A percentile compares a stretch with the other conserved stretches of the same genome.
phyloP scores from a whole-genome alignment of 192 early-diverging fungal species.

The Powellomyces hirtus region DNA sequence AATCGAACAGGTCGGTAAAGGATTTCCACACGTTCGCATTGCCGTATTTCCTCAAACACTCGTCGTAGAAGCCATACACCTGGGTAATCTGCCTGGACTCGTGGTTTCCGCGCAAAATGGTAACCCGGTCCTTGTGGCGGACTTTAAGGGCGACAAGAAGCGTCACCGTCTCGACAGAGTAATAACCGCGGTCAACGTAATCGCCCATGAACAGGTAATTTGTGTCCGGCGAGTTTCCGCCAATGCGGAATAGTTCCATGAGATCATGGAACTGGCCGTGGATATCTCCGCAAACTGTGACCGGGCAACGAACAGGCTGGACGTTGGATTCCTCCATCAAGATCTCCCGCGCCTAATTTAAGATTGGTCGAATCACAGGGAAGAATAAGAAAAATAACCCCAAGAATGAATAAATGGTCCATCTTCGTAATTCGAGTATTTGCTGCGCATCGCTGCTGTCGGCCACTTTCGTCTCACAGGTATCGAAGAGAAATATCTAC shows the following conservation, averaged over 20 bases:
- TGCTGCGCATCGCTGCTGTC: too few species aligned
- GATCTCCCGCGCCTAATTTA: slow-evolving; percentile 87
- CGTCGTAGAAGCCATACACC: slow-evolving; percentile 98
- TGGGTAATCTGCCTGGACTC: slow-evolving; percentile 95
- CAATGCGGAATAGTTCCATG: slow-evolving; percentile 89
- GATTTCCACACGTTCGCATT: slow-evolving; percentile 96
- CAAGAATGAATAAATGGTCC: too few species aligned
- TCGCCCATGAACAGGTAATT: slow-evolving; percentile 94
- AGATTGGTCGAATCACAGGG: too few species aligned
- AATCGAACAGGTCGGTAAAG: slow-evolving; percentile 98
- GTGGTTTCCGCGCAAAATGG: slow-evolving; percentile 91
- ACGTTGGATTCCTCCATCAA: slow-evolving; percentile 96
- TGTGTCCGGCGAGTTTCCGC: slow-evolving; percentile 93
- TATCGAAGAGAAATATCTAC: too few species aligned
- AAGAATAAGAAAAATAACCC: too few species aligned
- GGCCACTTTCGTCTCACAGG: too few species aligned
- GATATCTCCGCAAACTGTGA: slow-evolving; percentile 98
- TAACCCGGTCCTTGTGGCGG: slow-evolving; percentile 91
- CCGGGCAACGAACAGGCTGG: slow-evolving; percentile 92
- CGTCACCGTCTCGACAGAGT: slow-evolving; percentile 93
- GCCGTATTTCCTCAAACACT: slow-evolving; percentile 94
- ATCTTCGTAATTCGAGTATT: too few species aligned
- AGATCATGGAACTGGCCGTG: slow-evolving; percentile 98
- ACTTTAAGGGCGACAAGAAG: slow-evolving; percentile 92
- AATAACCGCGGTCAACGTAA: slow-evolving; percentile 84